Conservation (phyloP, 1,284 basidiomycete genomes). For the Termitomyces sp. region DNA sequence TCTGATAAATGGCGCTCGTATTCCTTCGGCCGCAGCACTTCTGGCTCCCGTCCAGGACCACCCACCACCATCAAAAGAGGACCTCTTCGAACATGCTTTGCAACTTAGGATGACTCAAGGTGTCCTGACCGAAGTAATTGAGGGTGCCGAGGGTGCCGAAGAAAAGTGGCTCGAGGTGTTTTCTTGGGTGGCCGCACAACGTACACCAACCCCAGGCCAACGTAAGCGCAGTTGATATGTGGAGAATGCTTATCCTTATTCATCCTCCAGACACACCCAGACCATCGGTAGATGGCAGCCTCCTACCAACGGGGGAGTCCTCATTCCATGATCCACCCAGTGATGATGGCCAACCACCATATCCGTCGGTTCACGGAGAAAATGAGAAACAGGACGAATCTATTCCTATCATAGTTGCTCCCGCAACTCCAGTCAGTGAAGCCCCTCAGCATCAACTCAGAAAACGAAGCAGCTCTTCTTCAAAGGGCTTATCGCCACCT, state of each 20-base stretch:
- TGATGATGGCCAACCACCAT: neutral
- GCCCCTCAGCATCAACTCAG: conserved; percentile 4
- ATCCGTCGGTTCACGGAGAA: neutral
- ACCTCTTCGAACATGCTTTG: conserved; percentile 74
- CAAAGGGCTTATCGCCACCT: conserved; percentile 32
- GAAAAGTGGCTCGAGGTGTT: conserved; percentile 84
- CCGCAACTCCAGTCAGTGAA: conserved; percentile 30
- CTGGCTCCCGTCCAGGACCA: conserved; percentile 52
- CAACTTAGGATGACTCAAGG: conserved; percentile 88
- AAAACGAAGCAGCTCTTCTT: conserved; percentile 9
- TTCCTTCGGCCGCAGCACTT: conserved; percentile 48
- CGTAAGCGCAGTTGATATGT: conserved; percentile 24
- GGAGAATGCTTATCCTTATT: neutral
- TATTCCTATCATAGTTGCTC: conserved; percentile 34
- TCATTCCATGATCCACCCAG: conserved; percentile 7
- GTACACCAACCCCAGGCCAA: conserved; percentile 36
- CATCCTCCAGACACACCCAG: conserved; percentile 12
- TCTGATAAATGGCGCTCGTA: conserved; percentile 23
- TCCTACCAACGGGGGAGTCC: conserved; percentile 6
- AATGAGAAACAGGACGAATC: conserved; percentile 14
- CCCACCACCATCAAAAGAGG: conserved; percentile 48
- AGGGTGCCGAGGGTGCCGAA: conserved; percentile 84
- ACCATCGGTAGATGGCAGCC: conserved; percentile 17
- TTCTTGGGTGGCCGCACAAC: conserved; percentile 71
- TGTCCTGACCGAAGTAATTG: conserved; percentile 76